These are phyloP conservation scores for Delitschia confertaspora DNA, from an alignment of 495 filamentous ascomycete genomes.

Conservation along the genomic window DNA sequence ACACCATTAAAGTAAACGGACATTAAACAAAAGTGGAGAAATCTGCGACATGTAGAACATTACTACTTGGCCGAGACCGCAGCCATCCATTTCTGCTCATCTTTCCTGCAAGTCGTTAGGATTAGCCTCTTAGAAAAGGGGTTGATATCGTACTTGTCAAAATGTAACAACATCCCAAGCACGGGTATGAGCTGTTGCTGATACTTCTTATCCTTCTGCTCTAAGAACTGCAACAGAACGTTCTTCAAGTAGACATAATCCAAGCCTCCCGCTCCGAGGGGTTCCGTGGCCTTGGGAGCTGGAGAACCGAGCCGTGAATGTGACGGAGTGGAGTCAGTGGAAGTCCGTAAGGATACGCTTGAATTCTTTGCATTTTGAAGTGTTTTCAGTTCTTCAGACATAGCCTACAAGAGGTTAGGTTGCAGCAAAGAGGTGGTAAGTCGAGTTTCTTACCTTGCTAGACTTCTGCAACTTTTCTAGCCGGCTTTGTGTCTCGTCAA, in stretches of 20 bases:
- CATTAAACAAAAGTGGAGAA: no score
- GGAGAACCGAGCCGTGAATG: slow-evolving; percentile 49
- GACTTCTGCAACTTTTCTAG: slow-evolving; percentile 76
- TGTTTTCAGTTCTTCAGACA: slow-evolving; percentile 41
- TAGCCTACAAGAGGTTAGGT: slow-evolving; percentile 31
- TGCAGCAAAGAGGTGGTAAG: not conserved
- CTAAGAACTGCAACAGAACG: slow-evolving; percentile 86
- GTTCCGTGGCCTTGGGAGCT: slow-evolving; percentile 30
- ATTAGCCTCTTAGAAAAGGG: not conserved
- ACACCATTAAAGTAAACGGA: no score
- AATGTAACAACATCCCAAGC: slow-evolving; percentile 79
- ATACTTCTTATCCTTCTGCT: slow-evolving; percentile 85
- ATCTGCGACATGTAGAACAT: no score
- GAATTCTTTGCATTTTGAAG: slow-evolving; percentile 39
- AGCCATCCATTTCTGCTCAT: slow-evolving; percentile 83
- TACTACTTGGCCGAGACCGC: slow-evolving; percentile 54
- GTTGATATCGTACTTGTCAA: slow-evolving; percentile 63
- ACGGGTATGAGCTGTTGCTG: slow-evolving; percentile 88
- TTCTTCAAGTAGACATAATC: slow-evolving; percentile 93
- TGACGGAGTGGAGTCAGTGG: slow-evolving; percentile 35
- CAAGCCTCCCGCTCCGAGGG: slow-evolving; percentile 40
- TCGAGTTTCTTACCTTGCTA: slow-evolving; percentile 41
- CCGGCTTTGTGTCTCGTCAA: slow-evolving; percentile 66
- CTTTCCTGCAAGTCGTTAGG: slow-evolving; percentile 45
- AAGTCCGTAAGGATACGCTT: slow-evolving; percentile 50